These are phyloP conservation scores for Aureobasidium sp. DNA, from an alignment of 2,329 filamentous ascomycete genomes.

Conservation along the genomic window DNA sequence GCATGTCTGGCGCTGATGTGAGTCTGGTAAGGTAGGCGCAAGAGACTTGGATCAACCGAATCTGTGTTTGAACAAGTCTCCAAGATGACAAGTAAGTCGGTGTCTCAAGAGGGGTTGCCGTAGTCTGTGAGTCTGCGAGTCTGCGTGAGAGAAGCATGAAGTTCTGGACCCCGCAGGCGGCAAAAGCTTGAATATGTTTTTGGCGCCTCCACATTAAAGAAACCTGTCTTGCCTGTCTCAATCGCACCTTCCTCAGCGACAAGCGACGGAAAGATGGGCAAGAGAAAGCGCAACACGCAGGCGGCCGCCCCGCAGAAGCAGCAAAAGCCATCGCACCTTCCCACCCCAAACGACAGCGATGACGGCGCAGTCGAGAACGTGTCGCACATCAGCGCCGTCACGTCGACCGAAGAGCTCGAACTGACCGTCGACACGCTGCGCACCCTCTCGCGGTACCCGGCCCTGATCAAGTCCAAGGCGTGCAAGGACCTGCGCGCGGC, in stretches of 20 bases:
- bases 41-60: too few relatives aligned
- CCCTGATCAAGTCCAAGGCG: constrained; percentile 57
- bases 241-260: not conserved
- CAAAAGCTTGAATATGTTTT: not conserved
- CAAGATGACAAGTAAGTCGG: too few relatives aligned
- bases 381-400: constrained; percentile 34
- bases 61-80: too few relatives aligned
- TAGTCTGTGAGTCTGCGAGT: too few relatives aligned
- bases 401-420: constrained; percentile 58
- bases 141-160: not conserved
- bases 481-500: constrained; percentile 59
- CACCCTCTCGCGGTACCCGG: constrained; percentile 49
- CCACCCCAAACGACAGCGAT: constrained; percentile 8
- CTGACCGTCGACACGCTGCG: constrained; percentile 57
- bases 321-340: not conserved
- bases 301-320: not conserved
- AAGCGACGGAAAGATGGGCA: not conserved
- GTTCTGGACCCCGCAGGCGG: not conserved
- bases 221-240: not conserved
- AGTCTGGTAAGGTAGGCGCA: too few relatives aligned
- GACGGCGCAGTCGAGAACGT: not conserved
- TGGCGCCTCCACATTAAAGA: not conserved
- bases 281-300: constrained; percentile 12
- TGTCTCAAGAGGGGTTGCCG: too few relatives aligned
- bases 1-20: too few relatives aligned